Percentiles rank a stretch among this genome's conserved stretches.
Evolutionary conservation across 2,329 filamentous ascomycete genomes (phyloP).

Genomic region (Colletotrichum tanaceti): DNA sequence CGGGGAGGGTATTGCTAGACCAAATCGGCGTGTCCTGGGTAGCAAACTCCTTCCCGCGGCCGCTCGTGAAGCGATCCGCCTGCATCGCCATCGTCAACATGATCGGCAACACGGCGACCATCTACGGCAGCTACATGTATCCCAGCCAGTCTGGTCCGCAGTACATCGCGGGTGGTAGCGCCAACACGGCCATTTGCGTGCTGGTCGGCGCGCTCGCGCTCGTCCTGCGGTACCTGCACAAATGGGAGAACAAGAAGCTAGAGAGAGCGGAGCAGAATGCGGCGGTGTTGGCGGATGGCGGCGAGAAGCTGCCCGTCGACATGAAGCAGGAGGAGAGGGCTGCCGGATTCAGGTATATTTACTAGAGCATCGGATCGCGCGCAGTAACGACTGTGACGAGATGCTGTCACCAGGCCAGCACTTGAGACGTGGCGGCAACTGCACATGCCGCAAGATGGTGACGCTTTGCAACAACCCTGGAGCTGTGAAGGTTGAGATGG

Average conservation of each 20-base stretch:
- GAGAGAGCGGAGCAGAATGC: slow-evolving; percentile 57
- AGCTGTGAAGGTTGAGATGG: too few species aligned
- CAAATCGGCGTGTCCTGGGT: slow-evolving; percentile 74
- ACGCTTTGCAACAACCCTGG: too few species aligned
- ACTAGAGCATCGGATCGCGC: slow-evolving; percentile 37
- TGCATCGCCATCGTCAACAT: slow-evolving; percentile 75
- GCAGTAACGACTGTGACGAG: too few species aligned
- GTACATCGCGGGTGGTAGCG: slow-evolving; percentile 65
- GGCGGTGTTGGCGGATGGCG: slow-evolving; percentile 40
- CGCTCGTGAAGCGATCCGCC: slow-evolving; percentile 73
- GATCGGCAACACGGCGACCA: slow-evolving; percentile 69
- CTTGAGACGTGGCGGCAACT: not conserved
- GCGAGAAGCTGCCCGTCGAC: slow-evolving; percentile 18
- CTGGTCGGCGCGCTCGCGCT: slow-evolving; percentile 68
- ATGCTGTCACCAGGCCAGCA: not conserved
- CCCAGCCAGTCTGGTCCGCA: slow-evolving; percentile 54
- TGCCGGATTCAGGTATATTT: slow-evolving; percentile 48
- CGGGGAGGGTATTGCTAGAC: slow-evolving; percentile 44
- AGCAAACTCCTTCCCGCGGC: slow-evolving; percentile 77
- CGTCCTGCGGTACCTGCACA: slow-evolving; percentile 63
- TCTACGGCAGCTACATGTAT: slow-evolving; percentile 61
- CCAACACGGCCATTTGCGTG: slow-evolving; percentile 72
- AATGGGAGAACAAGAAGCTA: slow-evolving; percentile 70
- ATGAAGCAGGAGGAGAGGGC: slow-evolving; percentile 40
- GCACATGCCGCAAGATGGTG: not conserved